Percentiles rank a stretch among this genome's conserved stretches.
phyloP scores from a whole-genome alignment of 169 alveolate genomes.

The Eimeria necatrix region DNA sequence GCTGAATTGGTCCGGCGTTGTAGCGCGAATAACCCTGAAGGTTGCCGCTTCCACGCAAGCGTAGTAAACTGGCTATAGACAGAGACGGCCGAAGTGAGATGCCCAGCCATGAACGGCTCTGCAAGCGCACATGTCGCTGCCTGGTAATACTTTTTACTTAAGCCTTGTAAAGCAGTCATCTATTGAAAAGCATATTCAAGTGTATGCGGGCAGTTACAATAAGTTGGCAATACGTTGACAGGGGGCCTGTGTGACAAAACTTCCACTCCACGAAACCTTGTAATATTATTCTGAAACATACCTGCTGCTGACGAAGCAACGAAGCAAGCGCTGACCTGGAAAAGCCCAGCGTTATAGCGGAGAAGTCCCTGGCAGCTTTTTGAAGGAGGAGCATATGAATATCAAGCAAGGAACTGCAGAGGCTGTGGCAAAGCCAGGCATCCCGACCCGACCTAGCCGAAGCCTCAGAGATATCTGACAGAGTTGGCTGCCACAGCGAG shows the following conservation, averaged over 20 bases:
- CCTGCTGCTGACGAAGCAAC: slow-evolving; percentile 66
- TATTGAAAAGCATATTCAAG: no score
- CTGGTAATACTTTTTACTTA: no score
- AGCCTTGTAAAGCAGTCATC: no score
- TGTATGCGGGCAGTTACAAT: no score
- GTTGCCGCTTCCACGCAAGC: slow-evolving; percentile 71
- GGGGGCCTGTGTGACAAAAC: no score
- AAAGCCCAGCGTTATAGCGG: slow-evolving; percentile 45
- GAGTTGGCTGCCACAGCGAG: neutral
- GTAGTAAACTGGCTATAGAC: slow-evolving; percentile 62
- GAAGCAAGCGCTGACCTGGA: slow-evolving; percentile 48
- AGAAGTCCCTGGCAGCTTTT: slow-evolving; percentile 39
- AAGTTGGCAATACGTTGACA: no score
- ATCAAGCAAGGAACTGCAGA: slow-evolving; percentile 39
- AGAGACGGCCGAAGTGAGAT: slow-evolving; percentile 62
- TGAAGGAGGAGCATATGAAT: slow-evolving; percentile 30
- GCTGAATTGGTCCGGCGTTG: slow-evolving; percentile 54
- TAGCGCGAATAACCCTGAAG: slow-evolving; percentile 74
- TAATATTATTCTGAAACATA: neutral
- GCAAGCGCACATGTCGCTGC: neutral
- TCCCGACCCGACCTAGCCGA: slow-evolving; percentile 19
- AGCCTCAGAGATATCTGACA: neutral
- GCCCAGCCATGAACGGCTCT: slow-evolving; percentile 71
- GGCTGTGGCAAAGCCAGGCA: slow-evolving; percentile 41
- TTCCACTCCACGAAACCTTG: no score